Percentiles rank a stretch among this genome's conserved stretches.
phyloP scores from a whole-genome alignment of 2,329 filamentous ascomycete species.

The Botrytis pseudocinerea region DNA sequence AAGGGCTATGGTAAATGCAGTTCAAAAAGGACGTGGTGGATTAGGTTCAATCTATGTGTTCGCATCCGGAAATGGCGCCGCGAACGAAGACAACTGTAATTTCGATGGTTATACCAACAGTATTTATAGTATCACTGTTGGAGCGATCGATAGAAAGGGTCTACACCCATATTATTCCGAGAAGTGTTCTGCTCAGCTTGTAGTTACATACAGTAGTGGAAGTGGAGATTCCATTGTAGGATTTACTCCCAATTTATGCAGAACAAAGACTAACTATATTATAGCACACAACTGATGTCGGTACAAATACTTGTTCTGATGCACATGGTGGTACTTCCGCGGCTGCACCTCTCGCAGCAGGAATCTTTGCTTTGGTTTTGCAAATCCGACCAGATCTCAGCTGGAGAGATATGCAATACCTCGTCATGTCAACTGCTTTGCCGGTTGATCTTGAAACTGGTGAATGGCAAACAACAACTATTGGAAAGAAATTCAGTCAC shows the following conservation, averaged over 20 bases:
- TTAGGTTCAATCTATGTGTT: slow-evolving; percentile 94
- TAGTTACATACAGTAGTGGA: slow-evolving; percentile 96
- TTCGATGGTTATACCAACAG: slow-evolving; percentile 99
- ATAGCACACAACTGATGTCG: slow-evolving; percentile 91
- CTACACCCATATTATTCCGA: slow-evolving; percentile 96
- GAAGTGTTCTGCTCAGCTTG: slow-evolving; percentile 89
- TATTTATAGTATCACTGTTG: slow-evolving; percentile 97
- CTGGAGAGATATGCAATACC: slow-evolving; percentile 94
- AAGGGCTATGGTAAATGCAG: slow-evolving; percentile 85
- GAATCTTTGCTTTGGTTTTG: slow-evolving; percentile 86
- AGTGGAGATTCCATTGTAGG: slow-evolving; percentile 77
- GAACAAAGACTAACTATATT: slow-evolving; percentile 29
- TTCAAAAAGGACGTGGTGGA: slow-evolving; percentile 82
- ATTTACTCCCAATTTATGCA: slow-evolving; percentile 24
- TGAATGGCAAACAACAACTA: slow-evolving; percentile 79
- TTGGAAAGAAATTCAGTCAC: slow-evolving; percentile 88
- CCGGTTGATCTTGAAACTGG: slow-evolving; percentile 72
- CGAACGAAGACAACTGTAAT: slow-evolving; percentile 91
- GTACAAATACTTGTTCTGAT: slow-evolving; percentile 73
- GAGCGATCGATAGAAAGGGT: slow-evolving; percentile 84
- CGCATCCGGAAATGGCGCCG: slow-evolving; percentile 90
- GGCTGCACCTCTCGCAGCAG: slow-evolving; percentile 87
- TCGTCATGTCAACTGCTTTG: slow-evolving; percentile 81
- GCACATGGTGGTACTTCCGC: slow-evolving; percentile 95
- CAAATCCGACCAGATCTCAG: slow-evolving; percentile 81